Percentiles rank a stretch among this genome's conserved stretches.
Evolutionary conservation across 768 basidiomycete species (phyloP).

Genomic region (Paxillus ammoniavirescens): DNA sequence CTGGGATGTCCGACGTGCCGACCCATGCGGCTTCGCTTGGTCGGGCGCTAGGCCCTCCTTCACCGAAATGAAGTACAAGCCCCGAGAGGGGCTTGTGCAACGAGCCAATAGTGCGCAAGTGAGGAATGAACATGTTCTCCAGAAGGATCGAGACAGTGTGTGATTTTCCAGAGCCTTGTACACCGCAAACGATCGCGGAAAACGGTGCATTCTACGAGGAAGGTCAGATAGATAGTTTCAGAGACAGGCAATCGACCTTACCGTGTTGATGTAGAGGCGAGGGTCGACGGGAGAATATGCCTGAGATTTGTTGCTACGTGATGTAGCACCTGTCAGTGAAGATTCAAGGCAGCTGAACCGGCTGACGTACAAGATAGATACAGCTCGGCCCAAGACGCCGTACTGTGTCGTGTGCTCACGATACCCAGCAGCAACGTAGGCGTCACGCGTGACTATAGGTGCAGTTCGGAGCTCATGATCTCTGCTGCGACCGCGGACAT

Average conservation of each 20-base stretch:
- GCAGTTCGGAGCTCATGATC: slow-evolving; percentile 42
- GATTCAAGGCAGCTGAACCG: neutral
- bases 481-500: slow-evolving; percentile 22
- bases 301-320: slow-evolving; percentile 31
- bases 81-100: slow-evolving; percentile 57
- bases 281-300: slow-evolving; percentile 40
- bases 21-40: slow-evolving; percentile 72
- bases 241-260: slow-evolving; percentile 24
- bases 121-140: slow-evolving; percentile 67
- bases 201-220: slow-evolving; percentile 62
- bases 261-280: slow-evolving; percentile 68
- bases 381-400: slow-evolving; percentile 54
- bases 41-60: slow-evolving; percentile 54
- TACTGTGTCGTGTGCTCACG: slow-evolving; percentile 48
- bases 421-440: slow-evolving; percentile 36
- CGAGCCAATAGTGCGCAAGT: slow-evolving; percentile 46
- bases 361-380: slow-evolving; percentile 43
- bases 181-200: slow-evolving; percentile 73
- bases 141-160: slow-evolving; percentile 68
- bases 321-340: neutral
- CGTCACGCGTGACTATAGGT: slow-evolving; percentile 53
- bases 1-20: slow-evolving; percentile 36
- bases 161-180: slow-evolving; percentile 75
- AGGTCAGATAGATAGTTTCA: neutral
- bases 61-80: slow-evolving; percentile 68